These are phyloP conservation scores for Colletotrichum theobromicola DNA, from an alignment of 2,329 filamentous ascomycete species.

Conservation along the genomic window DNA sequence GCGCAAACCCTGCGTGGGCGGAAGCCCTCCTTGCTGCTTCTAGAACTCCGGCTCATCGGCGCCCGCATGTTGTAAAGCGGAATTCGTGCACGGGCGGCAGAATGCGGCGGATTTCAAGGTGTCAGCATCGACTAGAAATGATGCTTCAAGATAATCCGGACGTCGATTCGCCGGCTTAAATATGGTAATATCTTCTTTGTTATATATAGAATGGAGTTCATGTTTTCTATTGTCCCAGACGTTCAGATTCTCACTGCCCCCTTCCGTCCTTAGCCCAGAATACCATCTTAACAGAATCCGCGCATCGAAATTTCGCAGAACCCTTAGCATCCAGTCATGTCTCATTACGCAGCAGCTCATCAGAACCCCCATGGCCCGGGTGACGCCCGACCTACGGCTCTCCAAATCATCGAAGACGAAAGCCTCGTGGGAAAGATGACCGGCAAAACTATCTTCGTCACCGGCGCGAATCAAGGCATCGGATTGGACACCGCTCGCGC, in stretches of 20 bases:
- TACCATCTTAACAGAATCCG: fast-evolving
- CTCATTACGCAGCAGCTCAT: neutral
- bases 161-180: neutral
- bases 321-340: neutral
- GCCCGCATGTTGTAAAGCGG: neutral
- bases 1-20: neutral
- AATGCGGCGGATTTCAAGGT: neutral
- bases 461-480: conserved; percentile 40
- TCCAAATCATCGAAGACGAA: conserved; percentile 44
- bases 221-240: fast-evolving
- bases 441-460: conserved; percentile 40
- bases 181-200: neutral
- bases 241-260: neutral
- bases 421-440: conserved; percentile 30
- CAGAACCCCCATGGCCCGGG: conserved; percentile 32
- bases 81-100: neutral
- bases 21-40: neutral
- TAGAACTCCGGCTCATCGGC: neutral
- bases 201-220: neutral
- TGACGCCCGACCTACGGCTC: conserved; percentile 44
- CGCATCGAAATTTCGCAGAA: fast-evolving
- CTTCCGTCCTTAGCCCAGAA: neutral
- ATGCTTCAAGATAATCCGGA: neutral
- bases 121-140: fast-evolving
- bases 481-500: conserved; percentile 42